Evolutionary conservation across 345 rosid genomes (phyloP), one percentile per base, ranked within the genome.

Genomic region (Adansonia digitata): DNA sequence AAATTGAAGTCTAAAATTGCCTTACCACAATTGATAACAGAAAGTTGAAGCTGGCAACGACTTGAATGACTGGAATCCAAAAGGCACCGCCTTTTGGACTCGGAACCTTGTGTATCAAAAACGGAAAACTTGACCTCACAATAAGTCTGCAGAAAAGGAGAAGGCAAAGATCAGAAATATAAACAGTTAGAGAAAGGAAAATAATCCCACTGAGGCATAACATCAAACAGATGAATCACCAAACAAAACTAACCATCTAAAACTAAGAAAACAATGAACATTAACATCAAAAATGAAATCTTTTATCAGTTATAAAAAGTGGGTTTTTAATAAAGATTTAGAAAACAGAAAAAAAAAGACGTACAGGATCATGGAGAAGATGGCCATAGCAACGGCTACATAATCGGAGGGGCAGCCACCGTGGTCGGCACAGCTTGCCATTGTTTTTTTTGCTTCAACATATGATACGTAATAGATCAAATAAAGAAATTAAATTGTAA

Each of bases 351-450:
- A 49, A 9, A 22, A 43, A 62, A 29, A 51, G 76, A 78, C 83
- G 61, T 81, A 92, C 98, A 92, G 72, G 73, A 88, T 29, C 76
- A 92, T 74, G 83, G 90, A 85, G 77, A 89, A 76, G 7, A 74
- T 43, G 26, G 98, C 91, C 15, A 87, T 77, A 60, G 84, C 72
- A 49, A 92, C 71, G 74, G 91, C 98, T 17, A 89, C 64, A 86
- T 91, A 94, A 82, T 94, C 98, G 77, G 85, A 85, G 77, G 97
- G 94, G 63, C 98, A 94, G 78, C 97, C 98, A 39, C 98, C 97
- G 52, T 13, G 46, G 57, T n/a, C 34, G 13, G 88, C 92, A 65
- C 97, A 89, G 80, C 80, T 59, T 57, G 82, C 82, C 92, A 88
- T 90, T 29, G 53, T 71, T 53, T 17, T 42, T 7, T 52, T 57